phyloP scores from a whole-genome alignment of 1,284 basidiomycete species.

The Microbotryomycetes sp. region DNA sequence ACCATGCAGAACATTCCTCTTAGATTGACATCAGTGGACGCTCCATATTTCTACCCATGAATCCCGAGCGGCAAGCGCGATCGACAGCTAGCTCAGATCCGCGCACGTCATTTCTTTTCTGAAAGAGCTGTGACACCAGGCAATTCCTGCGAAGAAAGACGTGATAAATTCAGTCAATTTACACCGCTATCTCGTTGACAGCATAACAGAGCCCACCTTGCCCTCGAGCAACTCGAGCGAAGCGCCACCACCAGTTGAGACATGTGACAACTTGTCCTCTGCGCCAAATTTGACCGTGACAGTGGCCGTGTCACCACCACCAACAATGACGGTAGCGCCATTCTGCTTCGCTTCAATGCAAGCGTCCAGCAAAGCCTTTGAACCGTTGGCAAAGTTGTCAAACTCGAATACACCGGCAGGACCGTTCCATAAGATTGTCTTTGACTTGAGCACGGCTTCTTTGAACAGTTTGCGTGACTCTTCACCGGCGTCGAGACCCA shows the following conservation, averaged over 20 bases:
- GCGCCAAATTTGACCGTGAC: constrained; percentile 67
- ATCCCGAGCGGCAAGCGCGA: too few relatives aligned
- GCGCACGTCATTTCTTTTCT: constrained; percentile 49
- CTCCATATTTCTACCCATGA: background rate
- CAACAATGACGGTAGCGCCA: constrained; percentile 85
- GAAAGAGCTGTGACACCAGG: constrained; percentile 80
- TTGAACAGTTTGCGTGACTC: constrained; percentile 75
- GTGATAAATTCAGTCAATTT: too few relatives aligned
- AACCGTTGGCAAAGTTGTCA: constrained; percentile 80
- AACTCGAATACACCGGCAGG: constrained; percentile 98
- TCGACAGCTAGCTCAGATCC: too few relatives aligned
- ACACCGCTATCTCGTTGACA: background rate
- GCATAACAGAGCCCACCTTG: constrained; percentile 58
- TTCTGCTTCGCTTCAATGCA: constrained; percentile 78
- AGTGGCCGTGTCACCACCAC: constrained; percentile 78
- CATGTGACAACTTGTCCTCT: constrained; percentile 89
- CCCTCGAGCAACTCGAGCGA: constrained; percentile 93
- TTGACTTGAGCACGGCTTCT: constrained; percentile 73
- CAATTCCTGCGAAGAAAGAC: constrained; percentile 51
- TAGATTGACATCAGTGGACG: background rate
- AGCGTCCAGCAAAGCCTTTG: constrained; percentile 76
- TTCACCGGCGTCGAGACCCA: constrained; percentile 77
- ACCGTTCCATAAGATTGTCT: constrained; percentile 97
- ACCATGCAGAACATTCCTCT: background rate
- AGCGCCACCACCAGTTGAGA: constrained; percentile 94